A percentile compares a stretch with the other conserved stretches of the same genome.
phyloP scores from a whole-genome alignment of 2,329 filamentous ascomycete genomes.

The Penicillium sp. region DNA sequence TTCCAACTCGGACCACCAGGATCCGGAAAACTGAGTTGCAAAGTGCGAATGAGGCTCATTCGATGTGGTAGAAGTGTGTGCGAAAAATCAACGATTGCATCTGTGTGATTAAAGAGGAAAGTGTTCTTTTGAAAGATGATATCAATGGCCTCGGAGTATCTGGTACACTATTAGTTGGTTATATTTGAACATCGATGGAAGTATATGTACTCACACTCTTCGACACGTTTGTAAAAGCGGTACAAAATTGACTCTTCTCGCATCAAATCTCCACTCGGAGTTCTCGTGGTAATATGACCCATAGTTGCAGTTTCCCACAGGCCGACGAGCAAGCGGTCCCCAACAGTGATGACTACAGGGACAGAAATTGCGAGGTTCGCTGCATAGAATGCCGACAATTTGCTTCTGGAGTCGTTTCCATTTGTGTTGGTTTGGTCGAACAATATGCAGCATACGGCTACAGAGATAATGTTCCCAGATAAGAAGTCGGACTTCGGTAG shows the following conservation, averaged over 20 bases:
- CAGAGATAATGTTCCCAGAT: constrained; percentile 2
- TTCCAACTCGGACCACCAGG: not conserved
- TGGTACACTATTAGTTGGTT: not conserved
- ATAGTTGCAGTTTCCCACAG: not conserved
- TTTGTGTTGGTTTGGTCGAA: not conserved
- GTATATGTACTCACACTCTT: not conserved
- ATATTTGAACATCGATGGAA: not conserved
- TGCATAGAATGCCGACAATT: not conserved
- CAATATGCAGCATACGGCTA: not conserved
- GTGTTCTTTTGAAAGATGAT: not conserved
- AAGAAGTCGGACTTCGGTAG: not conserved
- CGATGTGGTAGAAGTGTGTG: not conserved
- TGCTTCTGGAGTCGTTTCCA: not conserved
- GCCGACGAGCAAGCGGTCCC: not conserved
- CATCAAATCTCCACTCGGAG: not conserved
- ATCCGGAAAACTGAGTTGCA: not conserved
- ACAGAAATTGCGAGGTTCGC: not conserved
- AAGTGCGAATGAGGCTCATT: not conserved
- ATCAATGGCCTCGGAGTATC: not conserved
- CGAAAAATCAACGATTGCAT: not conserved
- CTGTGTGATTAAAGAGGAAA: constrained; percentile 1
- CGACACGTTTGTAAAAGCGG: not conserved
- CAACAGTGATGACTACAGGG: constrained; percentile 3
- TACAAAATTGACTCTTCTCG: not conserved
- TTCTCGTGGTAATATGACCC: not conserved